These are phyloP conservation scores for Paramyrothecium sp. DNA, from an alignment of 2,329 filamentous ascomycete species.

Conservation along the genomic window DNA sequence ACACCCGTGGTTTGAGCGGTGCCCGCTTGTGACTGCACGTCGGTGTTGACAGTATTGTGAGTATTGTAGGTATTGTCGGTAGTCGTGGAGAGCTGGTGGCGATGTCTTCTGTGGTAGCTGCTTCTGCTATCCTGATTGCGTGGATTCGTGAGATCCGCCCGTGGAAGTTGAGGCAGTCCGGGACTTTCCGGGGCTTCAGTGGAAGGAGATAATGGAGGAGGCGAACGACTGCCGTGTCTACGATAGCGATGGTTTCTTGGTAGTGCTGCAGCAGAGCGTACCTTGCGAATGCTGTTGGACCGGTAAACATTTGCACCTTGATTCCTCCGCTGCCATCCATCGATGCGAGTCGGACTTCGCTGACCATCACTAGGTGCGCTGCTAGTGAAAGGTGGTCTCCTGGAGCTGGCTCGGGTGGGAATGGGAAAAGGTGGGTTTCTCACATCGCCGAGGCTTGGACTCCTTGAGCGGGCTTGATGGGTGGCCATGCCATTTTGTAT, in stretches of 20 bases:
- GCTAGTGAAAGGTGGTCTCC: conserved; percentile 64
- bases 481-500: conserved; percentile 75
- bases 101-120: conserved; percentile 44
- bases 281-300: conserved; percentile 71
- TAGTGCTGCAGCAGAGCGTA: conserved; percentile 77
- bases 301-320: conserved; percentile 48
- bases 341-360: conserved; percentile 68
- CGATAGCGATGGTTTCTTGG: conserved; percentile 51
- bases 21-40: conserved; percentile 47
- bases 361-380: conserved; percentile 71
- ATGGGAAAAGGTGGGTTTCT: conserved; percentile 85
- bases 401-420: conserved; percentile 82
- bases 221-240: conserved; percentile 57
- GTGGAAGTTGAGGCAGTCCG: conserved; percentile 68
- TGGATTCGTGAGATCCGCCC: conserved; percentile 68
- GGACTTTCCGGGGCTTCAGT: conserved; percentile 69
- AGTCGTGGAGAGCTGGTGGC: conserved; percentile 59
- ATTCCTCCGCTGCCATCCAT: conserved; percentile 55
- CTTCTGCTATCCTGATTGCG: conserved; percentile 39
- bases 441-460: conserved; percentile 61
- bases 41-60: conserved; percentile 16
- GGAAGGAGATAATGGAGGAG: conserved; percentile 65
- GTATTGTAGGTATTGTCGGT: conserved; percentile 47
- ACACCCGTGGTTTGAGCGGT: conserved; percentile 71
- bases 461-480: conserved; percentile 63